A percentile compares a stretch with the other conserved stretches of the same genome.
phyloP scores from a whole-genome alignment of 2,329 filamentous ascomycete genomes.

The Dichotomopilus funicola region DNA sequence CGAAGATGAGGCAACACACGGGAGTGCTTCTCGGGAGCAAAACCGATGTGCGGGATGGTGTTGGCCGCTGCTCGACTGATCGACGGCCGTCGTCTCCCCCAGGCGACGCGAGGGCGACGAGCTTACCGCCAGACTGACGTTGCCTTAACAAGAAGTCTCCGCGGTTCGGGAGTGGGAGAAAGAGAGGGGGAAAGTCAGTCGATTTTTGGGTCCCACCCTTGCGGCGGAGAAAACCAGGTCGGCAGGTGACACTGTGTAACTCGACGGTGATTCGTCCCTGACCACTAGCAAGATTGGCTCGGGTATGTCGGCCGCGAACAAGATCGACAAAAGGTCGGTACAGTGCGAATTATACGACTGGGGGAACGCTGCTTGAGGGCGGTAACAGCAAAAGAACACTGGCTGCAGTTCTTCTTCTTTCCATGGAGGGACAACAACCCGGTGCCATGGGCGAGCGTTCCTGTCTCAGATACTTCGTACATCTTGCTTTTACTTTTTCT shows the following conservation, averaged over 20 bases:
- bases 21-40: not conserved
- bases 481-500: too few species aligned
- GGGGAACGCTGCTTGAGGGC: not conserved
- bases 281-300: slow-evolving; percentile 3
- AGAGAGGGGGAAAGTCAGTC: not conserved
- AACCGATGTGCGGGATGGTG: too few species aligned
- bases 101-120: not conserved
- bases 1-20: not conserved
- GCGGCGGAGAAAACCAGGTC: slow-evolving; percentile 1
- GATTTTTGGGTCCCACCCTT: not conserved
- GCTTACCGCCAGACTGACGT: slow-evolving; percentile 11
- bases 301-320: slow-evolving; percentile 5
- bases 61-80: too few species aligned
- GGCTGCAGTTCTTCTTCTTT: not conserved
- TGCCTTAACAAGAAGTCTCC: not conserved
- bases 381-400: not conserved
- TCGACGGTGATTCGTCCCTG: slow-evolving; percentile 8
- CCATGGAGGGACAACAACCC: not conserved
- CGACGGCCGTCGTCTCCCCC: too few species aligned
- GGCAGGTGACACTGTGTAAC: slow-evolving; percentile 15
- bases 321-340: slow-evolving; percentile 4
- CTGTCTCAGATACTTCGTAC: not conserved
- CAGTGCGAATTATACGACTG: slow-evolving; percentile 7
- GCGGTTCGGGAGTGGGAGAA: not conserved
- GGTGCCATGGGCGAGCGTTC: not conserved